A percentile compares a stretch with the other conserved stretches of the same genome.
Evolutionary conservation across 2,329 filamentous ascomycete species (phyloP).

Genomic region (Cadophora sp.): DNA sequence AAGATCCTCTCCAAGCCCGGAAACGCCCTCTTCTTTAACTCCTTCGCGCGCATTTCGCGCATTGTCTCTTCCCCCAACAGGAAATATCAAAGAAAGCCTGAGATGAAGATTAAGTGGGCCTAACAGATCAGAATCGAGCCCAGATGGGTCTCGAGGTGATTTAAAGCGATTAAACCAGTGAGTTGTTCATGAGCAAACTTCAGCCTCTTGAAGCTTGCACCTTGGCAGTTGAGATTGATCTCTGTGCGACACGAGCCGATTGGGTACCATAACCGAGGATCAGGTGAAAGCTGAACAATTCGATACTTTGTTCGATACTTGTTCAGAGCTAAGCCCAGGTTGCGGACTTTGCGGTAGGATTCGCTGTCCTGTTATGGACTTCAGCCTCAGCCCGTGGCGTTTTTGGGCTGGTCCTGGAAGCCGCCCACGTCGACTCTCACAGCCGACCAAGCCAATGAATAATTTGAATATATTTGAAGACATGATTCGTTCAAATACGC

Average conservation of each 20-base stretch:
- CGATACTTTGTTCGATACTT: background rate
- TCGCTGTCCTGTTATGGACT: background rate
- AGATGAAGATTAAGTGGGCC: background rate
- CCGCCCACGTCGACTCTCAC: background rate
- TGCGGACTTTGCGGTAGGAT: background rate
- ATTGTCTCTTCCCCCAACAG: background rate
- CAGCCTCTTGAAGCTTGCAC: conserved; percentile 4
- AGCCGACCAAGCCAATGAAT: background rate
- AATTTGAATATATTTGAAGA: background rate
- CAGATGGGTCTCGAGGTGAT: background rate
- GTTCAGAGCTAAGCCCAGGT: background rate
- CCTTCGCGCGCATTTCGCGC: background rate
- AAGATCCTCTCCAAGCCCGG: background rate
- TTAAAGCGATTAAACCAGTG: background rate
- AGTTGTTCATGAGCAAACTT: background rate
- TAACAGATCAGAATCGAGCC: background rate
- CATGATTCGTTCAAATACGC: background rate
- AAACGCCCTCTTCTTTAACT: background rate
- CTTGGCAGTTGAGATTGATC: background rate
- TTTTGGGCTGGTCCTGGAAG: background rate
- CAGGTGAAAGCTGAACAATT: conserved; percentile 9
- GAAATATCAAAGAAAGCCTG: background rate
- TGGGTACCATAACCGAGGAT: background rate
- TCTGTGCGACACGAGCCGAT: background rate
- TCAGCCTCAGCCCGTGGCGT: conserved; percentile 11